Conservation (phyloP, 2,329 filamentous ascomycete genomes). For the Dothideomycetes sp. region DNA sequence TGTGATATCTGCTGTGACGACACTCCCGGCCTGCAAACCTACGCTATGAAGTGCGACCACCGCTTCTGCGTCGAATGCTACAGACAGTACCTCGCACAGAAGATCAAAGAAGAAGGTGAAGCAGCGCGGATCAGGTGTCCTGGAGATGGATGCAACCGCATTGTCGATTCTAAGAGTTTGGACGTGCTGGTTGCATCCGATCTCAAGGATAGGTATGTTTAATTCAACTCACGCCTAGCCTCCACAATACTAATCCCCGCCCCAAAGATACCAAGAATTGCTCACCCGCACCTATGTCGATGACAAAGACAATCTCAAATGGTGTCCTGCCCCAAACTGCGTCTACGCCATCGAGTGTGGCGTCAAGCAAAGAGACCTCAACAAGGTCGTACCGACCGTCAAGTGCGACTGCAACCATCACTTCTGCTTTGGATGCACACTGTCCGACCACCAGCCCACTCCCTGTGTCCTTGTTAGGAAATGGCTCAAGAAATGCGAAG, state of each 20-base stretch:
- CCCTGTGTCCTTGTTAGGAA: conserved; percentile 84
- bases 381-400: conserved; percentile 79
- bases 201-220: conserved; percentile 41
- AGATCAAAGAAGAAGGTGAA: conserved; percentile 92
- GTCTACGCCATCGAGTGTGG: conserved; percentile 82
- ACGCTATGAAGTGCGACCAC: conserved; percentile 91
- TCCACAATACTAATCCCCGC: not conserved
- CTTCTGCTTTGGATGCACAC: conserved; percentile 92
- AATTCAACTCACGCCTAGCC: conserved; percentile 1
- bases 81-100: conserved; percentile 78
- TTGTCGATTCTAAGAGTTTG: conserved; percentile 83
- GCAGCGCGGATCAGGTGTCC: conserved; percentile 92
- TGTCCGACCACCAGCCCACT: conserved; percentile 84
- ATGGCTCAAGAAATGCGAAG: conserved; percentile 97
- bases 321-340: conserved; percentile 98
- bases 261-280: conserved; percentile 63
- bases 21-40: conserved; percentile 62
- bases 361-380: conserved; percentile 78
- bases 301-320: conserved; percentile 89
- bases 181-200: conserved; percentile 57
- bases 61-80: conserved; percentile 92
- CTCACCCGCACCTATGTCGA: conserved; percentile 93
- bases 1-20: conserved; percentile 98
- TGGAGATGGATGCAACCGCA: conserved; percentile 72
- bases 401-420: conserved; percentile 71